Evolutionary conservation across 2,329 filamentous ascomycete species (phyloP), one percentile per base, ranked within the genome.

Genomic region (Stenocarpella maydis): DNA sequence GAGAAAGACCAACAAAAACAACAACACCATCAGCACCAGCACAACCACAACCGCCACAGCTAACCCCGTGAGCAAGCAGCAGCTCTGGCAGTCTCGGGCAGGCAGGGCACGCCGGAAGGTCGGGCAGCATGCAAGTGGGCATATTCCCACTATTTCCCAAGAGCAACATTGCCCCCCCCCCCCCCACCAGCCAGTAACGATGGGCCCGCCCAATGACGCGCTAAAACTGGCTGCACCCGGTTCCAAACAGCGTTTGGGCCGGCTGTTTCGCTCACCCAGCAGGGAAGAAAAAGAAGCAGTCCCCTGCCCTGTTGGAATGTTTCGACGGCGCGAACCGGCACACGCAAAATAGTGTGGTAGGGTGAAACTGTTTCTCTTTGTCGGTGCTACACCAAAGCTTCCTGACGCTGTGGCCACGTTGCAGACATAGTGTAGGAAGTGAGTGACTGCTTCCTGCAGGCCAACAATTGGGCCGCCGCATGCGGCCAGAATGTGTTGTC

Each of bases 351-450:
- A 49, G 41, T 24, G 43, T 3, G 58, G 58, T 34, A 54, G 61
- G 50, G 67, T 67, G 68, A 69, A 69, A 69, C 68, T 24, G 37
- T 52, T 45, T 50, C 61, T 45, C 45, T 50, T 43, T 45, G 31
- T 55, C 15, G 34, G 43, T 58, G 24, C 53, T 26, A 45, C 55
- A 17, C 19, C 55, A 26, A 31, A 45, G 24, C 19, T 31, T 31
- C 14, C 55, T 45, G 39, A 31, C 12, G 58, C 41, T 47, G 58
- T 47, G 50, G 39, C 43, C 50, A 43, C 50, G 50, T 55, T 55
- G 39, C 50, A 55, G n/a, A 19, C 47, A 37, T 37, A 49, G 55
- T 47, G 17, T 49, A n/a, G 41, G 34, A 37, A 7, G 34, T 37
- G 34, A 37, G 34, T 37, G 34, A 37, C 34, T 37, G 34, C 34